Base-by-base conservation (phyloP, 129 eudicot species). In the Arctium minus region DNA sequence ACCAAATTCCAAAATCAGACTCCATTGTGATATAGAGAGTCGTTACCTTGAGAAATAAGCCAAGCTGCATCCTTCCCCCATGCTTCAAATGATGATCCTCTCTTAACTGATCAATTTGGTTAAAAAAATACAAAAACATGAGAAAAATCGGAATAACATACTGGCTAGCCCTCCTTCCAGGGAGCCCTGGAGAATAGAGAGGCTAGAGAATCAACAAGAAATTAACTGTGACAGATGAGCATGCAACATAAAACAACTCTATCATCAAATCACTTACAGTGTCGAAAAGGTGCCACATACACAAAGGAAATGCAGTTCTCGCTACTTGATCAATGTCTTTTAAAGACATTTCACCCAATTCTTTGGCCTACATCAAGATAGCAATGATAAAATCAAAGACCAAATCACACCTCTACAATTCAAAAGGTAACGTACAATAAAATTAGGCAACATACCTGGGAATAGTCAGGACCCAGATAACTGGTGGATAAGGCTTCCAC, bases 21-120 rank as follows among this genome's bases (percentile, higher is more conserved):
- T 9, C 29, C 9, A n/a, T 60, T 18, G 17, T 29, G 5, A 56
- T 90, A 88, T 56, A 65, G 64, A 68, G 42, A 68, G 69, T 8
- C n/a, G 64, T 10, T 84, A 95, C 99, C 99, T 96, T 96, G 72
- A 96, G 98, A 93, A 96, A 96, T 75, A 96, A 89, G 81, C 99
- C 99, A 42, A 93, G 81, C 80, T 96, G 99, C 98, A 96, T 96
- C 83, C 99, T 88, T 37, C 99, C 99, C 75, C 99, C 98, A 87
- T 93, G 92, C 88, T 92, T 96, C 83, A 96, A 86, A 84, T 96
- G 99, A 90, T 96, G 99, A 84, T 96, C 99, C 74, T 96, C 99
- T 89, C 91, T 89, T 81, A 93, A 87, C 99, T 96, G 89, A 80
- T 78, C 81, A 81, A 82, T 42, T 50, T 31, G 29, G 67, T 30